Percentiles rank a stretch among this genome's conserved stretches.
Evolutionary conservation across 768 basidiomycete genomes (phyloP).

Genomic region (Gautieria morchelliformis): DNA sequence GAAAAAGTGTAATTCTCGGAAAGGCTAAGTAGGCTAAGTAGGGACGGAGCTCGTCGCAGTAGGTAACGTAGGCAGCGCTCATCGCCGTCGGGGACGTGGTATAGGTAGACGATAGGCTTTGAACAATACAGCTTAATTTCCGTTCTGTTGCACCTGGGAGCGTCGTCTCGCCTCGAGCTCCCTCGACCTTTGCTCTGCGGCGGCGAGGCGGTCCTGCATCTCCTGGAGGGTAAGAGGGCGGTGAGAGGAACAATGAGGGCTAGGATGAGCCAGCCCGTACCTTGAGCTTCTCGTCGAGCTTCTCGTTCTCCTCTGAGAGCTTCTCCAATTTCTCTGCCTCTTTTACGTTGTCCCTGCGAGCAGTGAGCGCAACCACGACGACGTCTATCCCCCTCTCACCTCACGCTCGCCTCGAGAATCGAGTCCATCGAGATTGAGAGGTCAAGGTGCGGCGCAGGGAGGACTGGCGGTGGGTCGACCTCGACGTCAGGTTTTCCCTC

Average conservation of each 20-base stretch:
- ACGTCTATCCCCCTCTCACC: not conserved
- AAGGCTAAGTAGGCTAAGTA: too few species aligned
- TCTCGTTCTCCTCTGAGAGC: slow-evolving; percentile 70
- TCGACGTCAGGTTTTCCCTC: too few species aligned
- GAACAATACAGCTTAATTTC: not conserved
- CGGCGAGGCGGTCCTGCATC: slow-evolving; percentile 7
- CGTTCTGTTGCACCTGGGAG: slow-evolving; percentile 1
- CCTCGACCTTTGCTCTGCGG: slow-evolving; percentile 7
- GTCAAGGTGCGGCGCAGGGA: slow-evolving; percentile 38
- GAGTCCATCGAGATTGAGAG: slow-evolving; percentile 33
- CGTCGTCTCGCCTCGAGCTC: slow-evolving; percentile 1
- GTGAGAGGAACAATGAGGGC: slow-evolving; percentile 43
- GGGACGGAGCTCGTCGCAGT: too few species aligned
- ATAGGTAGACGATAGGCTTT: not conserved
- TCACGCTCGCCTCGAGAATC: slow-evolving; percentile 27
- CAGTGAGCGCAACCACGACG: not conserved
- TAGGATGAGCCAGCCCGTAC: slow-evolving; percentile 59
- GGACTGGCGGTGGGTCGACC: slow-evolving; percentile 30
- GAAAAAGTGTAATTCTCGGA: too few species aligned
- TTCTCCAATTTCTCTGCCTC: slow-evolving; percentile 40
- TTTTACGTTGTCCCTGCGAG: not conserved
- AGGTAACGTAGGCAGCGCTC: not conserved
- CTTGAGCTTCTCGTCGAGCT: slow-evolving; percentile 63
- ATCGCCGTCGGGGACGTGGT: not conserved
- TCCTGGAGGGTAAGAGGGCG: not conserved